Percentiles rank a stretch among this genome's conserved stretches.
Evolutionary conservation across 2,329 filamentous ascomycete genomes (phyloP).

Genomic region (Fusarium stilboides): DNA sequence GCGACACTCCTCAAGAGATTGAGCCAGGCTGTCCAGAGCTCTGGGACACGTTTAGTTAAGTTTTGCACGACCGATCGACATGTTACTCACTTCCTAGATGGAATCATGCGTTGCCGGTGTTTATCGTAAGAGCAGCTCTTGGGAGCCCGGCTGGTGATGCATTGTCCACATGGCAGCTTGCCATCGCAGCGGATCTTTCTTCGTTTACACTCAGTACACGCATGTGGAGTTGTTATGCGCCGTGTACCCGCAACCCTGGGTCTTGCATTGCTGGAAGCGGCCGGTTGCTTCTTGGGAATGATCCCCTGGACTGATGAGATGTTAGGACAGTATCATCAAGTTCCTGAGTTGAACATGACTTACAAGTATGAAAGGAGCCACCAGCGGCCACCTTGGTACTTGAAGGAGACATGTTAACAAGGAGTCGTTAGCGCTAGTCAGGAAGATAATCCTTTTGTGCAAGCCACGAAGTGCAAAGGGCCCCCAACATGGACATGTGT

Average conservation of each 20-base stretch:
- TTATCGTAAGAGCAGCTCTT: constrained; percentile 87
- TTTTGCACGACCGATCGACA: constrained; percentile 29
- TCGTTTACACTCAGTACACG: constrained; percentile 83
- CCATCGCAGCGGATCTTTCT: constrained; percentile 90
- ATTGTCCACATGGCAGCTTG: constrained; percentile 85
- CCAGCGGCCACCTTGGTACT: constrained; percentile 61
- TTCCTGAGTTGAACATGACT: constrained; percentile 13
- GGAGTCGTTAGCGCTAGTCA: constrained; percentile 31
- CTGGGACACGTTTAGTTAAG: constrained; percentile 50
- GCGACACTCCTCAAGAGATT: constrained; percentile 75
- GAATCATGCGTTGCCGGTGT: constrained; percentile 81
- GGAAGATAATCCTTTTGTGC: constrained; percentile 27
- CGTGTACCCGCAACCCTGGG: constrained; percentile 59
- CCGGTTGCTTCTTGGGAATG: constrained; percentile 65
- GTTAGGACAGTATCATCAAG: constrained; percentile 19
- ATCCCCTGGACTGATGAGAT: constrained; percentile 64
- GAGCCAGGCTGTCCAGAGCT: constrained; percentile 74
- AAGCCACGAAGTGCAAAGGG: constrained; percentile 36
- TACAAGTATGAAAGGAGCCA: constrained; percentile 56
- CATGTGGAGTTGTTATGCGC: constrained; percentile 71
- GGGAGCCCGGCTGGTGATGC: constrained; percentile 84
- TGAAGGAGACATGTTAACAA: constrained; percentile 56
- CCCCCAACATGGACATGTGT: constrained; percentile 34
- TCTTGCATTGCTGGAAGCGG: constrained; percentile 54
- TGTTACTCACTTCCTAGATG: constrained; percentile 78